Conservation (phyloP, 441 rosid species). For the Dalechampia spathulata region DNA sequence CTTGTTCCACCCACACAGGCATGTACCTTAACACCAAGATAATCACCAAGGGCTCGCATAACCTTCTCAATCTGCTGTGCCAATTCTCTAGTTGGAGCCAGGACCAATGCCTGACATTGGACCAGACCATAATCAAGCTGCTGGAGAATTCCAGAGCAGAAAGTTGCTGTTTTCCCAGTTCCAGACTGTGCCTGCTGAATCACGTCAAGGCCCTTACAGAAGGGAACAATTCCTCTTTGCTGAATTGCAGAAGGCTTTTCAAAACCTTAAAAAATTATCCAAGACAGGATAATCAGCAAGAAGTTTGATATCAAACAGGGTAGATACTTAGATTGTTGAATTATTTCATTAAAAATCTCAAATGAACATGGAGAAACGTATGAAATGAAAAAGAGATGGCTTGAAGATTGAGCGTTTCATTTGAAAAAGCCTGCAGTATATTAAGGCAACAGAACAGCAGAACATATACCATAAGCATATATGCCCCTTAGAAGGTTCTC, state of each 20-base stretch:
- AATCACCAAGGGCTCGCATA: constrained; percentile 84
- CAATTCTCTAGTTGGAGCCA: constrained; percentile 77
- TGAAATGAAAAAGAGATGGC: no score
- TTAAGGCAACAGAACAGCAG: not conserved
- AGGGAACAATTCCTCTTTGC: constrained; percentile 87
- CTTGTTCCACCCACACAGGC: constrained; percentile 88
- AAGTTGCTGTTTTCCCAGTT: constrained; percentile 81
- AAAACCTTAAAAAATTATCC: constrained; percentile 43
- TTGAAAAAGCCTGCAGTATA: no score
- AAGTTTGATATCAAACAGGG: no score
- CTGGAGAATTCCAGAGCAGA: constrained; percentile 75
- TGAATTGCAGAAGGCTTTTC: constrained; percentile 91
- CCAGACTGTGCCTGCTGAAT: constrained; percentile 89
- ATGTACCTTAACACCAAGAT: constrained; percentile 76
- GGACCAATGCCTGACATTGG: constrained; percentile 68
- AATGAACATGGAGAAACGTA: not conserved
- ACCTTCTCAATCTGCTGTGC: constrained; percentile 91
- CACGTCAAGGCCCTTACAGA: constrained; percentile 82
- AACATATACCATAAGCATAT: constrained; percentile 47
- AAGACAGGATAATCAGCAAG: no score
- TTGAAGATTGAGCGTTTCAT: no score
- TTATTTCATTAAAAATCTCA: no score
- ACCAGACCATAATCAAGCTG: constrained; percentile 60
- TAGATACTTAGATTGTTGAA: no score
- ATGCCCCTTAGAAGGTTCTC: constrained; percentile 50